Base-by-base conservation (phyloP, 164 flowering plant species). In the Akebia trifoliata region DNA sequence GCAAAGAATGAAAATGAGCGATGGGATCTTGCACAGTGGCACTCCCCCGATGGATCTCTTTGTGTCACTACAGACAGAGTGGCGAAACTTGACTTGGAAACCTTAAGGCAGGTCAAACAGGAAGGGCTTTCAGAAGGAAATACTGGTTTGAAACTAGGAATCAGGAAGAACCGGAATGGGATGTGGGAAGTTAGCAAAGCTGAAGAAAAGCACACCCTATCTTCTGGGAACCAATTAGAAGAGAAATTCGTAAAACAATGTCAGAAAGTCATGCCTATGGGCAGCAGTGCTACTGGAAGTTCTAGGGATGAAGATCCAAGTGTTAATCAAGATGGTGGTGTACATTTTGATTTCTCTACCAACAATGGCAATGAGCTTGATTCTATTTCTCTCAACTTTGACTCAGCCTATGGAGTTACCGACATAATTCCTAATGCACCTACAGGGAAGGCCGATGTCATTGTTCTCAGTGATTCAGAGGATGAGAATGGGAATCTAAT, bases 381-480 rank as follows among this genome's bases (percentile, higher is more conserved):
- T 76, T 81, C 96, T 15, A 24, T 80, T 15, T 61, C 87, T 45
- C 62, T 79, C 48, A 80, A 80, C 57, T 67, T 75, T 29, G 85
- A 82, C 26, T 56, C 80, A 17, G 31, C 73, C 15, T 76, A 61
- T 73, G 82, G 64, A 35, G 67, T 66, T 66, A 35, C 63, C n/a
- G 75, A 67, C 37, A 72, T 50, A 59, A 72, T 69, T 59, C 50
- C 72, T 32, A 54, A 85, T 56, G 83, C 74, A 5, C 68, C 83
- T 26, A 20, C 46, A 12, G 78, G 56, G n/a, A 72, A 76, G 64
- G 69, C 81, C 49, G 88, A 90, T 44, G 72, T 94, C 43, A 88
- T 90, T 54, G 82, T 84, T 58, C 95, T 94, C 55, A 94, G 95
- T 70, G 97, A 94, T 70, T 94, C 99, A 0, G 99, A 93, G 4